A percentile compares a stretch with the other conserved stretches of the same genome.
These are phyloP conservation scores for Euphorbia celastroides DNA, from an alignment of 441 rosid genomes.

Conservation along the genomic window DNA sequence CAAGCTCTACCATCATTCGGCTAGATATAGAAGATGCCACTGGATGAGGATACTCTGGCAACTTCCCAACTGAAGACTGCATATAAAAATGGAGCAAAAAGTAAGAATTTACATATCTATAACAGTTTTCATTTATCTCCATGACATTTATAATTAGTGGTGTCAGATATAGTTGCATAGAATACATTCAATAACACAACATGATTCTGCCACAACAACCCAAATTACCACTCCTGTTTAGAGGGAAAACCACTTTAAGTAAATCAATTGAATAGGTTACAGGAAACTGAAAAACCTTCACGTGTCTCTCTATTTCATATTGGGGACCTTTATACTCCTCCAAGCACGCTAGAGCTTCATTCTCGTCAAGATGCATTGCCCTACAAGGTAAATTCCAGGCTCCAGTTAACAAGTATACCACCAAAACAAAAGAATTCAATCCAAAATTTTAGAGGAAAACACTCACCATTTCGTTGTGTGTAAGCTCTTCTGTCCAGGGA, in stretches of 20 bases:
- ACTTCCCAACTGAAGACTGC: constrained; percentile 77
- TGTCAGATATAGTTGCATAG: too few species aligned
- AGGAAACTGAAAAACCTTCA: constrained; percentile 48
- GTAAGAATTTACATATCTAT: background rate
- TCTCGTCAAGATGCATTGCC: constrained; percentile 62
- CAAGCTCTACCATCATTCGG: constrained; percentile 92
- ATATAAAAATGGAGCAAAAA: constrained; percentile 16
- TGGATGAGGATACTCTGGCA: constrained; percentile 75
- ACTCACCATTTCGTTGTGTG: constrained; percentile 86
- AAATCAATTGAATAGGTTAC: constrained; percentile 18
- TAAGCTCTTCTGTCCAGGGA: constrained; percentile 77
- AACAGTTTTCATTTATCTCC: background rate
- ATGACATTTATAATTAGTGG: background rate
- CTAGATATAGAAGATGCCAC: constrained; percentile 95
- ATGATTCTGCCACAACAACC: too few species aligned
- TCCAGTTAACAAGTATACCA: constrained; percentile 7
- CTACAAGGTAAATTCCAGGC: constrained; percentile 33
- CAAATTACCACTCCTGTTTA: too few species aligned
- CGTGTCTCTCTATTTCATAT: constrained; percentile 66
- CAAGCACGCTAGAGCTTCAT: constrained; percentile 56
- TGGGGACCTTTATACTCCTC: constrained; percentile 66
- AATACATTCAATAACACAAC: too few species aligned
- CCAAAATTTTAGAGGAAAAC: constrained; percentile 4
- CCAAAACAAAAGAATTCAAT: constrained; percentile 10
- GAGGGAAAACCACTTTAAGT: constrained; percentile 15